A percentile compares a stretch with the other conserved stretches of the same genome.
Conservation (phyloP, 495 filamentous ascomycete genomes). For the Penicillium lividum region DNA sequence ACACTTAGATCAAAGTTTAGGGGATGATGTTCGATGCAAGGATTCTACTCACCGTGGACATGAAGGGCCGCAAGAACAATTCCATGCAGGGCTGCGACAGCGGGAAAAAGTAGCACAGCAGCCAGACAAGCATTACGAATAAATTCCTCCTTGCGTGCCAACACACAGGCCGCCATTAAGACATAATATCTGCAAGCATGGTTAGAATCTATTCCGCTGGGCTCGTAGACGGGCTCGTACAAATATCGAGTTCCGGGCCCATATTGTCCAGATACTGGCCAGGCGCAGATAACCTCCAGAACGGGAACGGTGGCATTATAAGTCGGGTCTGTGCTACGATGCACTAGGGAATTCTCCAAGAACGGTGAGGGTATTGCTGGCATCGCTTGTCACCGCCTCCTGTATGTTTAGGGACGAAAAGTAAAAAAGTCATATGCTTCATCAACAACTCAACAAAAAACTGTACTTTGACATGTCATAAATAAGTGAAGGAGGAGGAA, state of each 20-base stretch:
- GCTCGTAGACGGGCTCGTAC: constrained; percentile 34
- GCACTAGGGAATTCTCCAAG: constrained; percentile 30
- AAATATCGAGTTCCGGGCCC: constrained; percentile 55
- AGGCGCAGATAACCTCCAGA: constrained; percentile 58
- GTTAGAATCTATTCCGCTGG: constrained; percentile 15
- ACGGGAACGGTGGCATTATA: constrained; percentile 24
- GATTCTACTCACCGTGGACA: constrained; percentile 45
- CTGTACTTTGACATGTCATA: not conserved
- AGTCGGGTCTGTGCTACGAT: constrained; percentile 27
- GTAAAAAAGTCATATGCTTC: not conserved
- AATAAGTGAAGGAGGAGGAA: not conserved
- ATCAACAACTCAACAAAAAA: not conserved
- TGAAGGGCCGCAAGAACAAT: constrained; percentile 58
- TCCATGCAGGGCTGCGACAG: constrained; percentile 60
- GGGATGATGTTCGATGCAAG: not conserved
- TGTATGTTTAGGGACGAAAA: not conserved
- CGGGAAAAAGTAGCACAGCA: constrained; percentile 61
- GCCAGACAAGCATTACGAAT: constrained; percentile 59
- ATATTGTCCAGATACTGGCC: constrained; percentile 63
- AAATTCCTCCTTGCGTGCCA: constrained; percentile 58
- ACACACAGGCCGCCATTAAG: constrained; percentile 57
- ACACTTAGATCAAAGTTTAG: not conserved
- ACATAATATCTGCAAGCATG: constrained; percentile 53
- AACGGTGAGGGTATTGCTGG: constrained; percentile 39
- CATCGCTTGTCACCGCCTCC: constrained; percentile 35